A percentile compares a stretch with the other conserved stretches of the same genome.
Conservation (phyloP, 2,329 filamentous ascomycete genomes). For the Escovopsis sp. region DNA sequence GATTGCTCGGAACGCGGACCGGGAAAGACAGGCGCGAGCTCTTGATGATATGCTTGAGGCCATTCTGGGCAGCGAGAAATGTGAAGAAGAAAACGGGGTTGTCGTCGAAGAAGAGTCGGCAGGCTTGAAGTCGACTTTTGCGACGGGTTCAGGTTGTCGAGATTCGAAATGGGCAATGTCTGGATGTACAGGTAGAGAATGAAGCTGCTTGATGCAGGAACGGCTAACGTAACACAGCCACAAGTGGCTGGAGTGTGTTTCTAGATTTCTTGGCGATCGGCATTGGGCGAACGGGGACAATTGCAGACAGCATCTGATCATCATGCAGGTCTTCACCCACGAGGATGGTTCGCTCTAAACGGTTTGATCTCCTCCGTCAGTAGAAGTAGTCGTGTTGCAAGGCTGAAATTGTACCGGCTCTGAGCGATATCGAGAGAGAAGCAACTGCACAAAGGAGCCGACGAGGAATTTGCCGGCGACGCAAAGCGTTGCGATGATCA, state of each 20-base stretch:
- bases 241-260: too few relatives aligned
- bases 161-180: too few relatives aligned
- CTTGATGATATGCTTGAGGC: constrained; percentile 16
- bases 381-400: not conserved
- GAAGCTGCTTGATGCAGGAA: too few relatives aligned
- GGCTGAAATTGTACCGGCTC: not conserved
- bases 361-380: not conserved
- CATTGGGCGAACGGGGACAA: too few relatives aligned
- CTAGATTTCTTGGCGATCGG: too few relatives aligned
- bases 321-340: too few relatives aligned
- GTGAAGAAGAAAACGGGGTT: too few relatives aligned
- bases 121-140: not conserved
- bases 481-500: constrained; percentile 14
- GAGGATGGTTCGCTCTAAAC: not conserved
- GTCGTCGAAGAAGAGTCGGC: not conserved
- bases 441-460: constrained; percentile 15
- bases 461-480: constrained; percentile 18
- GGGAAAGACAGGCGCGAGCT: constrained; percentile 13
- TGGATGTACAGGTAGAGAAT: too few relatives aligned
- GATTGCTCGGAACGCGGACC: constrained; percentile 6
- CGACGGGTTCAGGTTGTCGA: too few relatives aligned
- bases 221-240: too few relatives aligned
- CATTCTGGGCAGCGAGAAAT: constrained; percentile 10
- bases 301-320: too few relatives aligned
- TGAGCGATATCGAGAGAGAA: constrained; percentile 8